Conservation (phyloP, 768 basidiomycete species). For the Naematelia encephala region DNA sequence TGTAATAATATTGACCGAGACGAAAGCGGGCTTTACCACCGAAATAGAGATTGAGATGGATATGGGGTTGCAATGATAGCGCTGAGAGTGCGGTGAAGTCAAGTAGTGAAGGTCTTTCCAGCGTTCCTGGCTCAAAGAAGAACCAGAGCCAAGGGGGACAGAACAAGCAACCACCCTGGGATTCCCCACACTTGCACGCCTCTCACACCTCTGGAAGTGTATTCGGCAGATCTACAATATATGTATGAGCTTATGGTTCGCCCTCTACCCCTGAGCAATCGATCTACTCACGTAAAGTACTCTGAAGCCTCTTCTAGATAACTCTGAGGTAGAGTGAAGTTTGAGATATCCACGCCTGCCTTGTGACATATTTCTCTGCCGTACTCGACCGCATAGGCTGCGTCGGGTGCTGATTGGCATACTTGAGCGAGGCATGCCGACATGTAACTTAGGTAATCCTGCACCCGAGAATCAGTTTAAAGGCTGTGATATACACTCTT, state of each 20-base stretch:
- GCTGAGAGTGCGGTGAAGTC: not conserved
- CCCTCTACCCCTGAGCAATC: no score
- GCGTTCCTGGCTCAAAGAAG: not conserved
- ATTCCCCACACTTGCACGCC: not conserved
- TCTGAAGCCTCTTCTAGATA: slow-evolving; percentile 16
- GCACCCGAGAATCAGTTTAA: not conserved
- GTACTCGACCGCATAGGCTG: slow-evolving; percentile 37
- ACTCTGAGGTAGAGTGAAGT: slow-evolving; percentile 21
- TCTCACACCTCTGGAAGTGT: not conserved
- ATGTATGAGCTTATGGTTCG: not conserved
- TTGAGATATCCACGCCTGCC: slow-evolving; percentile 26
- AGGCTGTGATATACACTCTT: not conserved
- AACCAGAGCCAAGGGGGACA: not conserved
- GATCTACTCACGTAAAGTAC: slow-evolving; percentile 31
- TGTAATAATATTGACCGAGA: no score
- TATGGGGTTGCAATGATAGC: not conserved
- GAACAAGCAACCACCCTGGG: not conserved
- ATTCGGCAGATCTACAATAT: not conserved
- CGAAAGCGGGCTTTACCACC: no score
- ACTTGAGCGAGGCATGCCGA: slow-evolving; percentile 17
- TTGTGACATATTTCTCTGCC: slow-evolving; percentile 20
- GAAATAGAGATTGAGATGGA: not conserved
- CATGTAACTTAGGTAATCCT: slow-evolving; percentile 8
- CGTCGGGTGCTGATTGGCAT: slow-evolving; percentile 33
- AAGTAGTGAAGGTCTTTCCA: not conserved